A percentile compares a stretch with the other conserved stretches of the same genome.
These are phyloP conservation scores for Ploettnerulaceae sp. DNA, from an alignment of 2,329 filamentous ascomycete species.

Conservation along the genomic window DNA sequence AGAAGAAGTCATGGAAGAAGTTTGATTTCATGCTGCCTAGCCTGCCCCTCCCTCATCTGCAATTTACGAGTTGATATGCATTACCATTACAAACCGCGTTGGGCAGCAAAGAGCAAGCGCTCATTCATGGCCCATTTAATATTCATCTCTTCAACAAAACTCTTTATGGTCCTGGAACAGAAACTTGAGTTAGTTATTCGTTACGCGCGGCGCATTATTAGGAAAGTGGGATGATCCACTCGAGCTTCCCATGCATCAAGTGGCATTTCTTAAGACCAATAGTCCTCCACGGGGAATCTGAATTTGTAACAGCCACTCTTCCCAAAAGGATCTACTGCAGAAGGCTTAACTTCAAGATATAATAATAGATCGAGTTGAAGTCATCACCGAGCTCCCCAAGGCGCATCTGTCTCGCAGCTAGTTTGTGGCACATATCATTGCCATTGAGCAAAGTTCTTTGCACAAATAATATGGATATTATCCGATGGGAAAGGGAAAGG, in stretches of 20 bases:
- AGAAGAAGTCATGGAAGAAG: conserved; percentile 4
- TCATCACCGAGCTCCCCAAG: neutral
- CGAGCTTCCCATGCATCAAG: conserved; percentile 1
- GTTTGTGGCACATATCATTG: neutral
- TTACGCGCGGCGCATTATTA: conserved; percentile 3
- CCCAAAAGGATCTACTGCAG: neutral
- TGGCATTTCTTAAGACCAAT: neutral
- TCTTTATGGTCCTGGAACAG: neutral
- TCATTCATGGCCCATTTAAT: neutral
- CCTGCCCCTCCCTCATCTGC: neutral
- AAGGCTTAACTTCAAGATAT: neutral
- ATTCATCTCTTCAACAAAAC: too few species aligned
- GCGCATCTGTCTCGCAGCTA: neutral
- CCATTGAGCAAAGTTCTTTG: neutral
- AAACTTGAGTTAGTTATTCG: neutral
- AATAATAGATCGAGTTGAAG: neutral
- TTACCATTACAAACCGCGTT: neutral
- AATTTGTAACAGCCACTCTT: neutral
- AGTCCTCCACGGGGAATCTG: neutral
- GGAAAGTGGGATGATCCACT: conserved; percentile 5
- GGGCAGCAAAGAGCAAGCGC: neutral
- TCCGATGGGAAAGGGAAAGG: neutral
- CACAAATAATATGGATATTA: neutral
- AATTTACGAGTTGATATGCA: neutral
- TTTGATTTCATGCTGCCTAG: neutral